A percentile compares a stretch with the other conserved stretches of the same genome.
Evolutionary conservation across 768 basidiomycete species (phyloP).

Genomic region (Lactarius deliciosus): DNA sequence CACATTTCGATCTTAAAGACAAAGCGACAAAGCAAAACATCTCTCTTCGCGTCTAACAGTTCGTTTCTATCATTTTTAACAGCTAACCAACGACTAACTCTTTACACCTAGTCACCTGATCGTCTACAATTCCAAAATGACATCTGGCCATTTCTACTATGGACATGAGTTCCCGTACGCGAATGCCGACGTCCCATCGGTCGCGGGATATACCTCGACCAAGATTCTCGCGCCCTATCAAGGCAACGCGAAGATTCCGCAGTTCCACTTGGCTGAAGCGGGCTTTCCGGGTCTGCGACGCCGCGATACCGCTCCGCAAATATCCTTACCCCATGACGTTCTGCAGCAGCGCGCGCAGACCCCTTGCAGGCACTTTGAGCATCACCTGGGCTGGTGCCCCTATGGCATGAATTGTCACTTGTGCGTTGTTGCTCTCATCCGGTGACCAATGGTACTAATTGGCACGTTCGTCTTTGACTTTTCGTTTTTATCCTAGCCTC

Average conservation of each 20-base stretch:
- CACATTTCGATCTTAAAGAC: not conserved
- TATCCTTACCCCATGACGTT: conserved; percentile 4
- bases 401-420: conserved; percentile 19
- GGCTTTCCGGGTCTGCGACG: not conserved
- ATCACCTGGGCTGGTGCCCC: conserved; percentile 24
- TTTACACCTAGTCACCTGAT: not conserved
- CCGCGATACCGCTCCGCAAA: not conserved
- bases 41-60: conserved; percentile 6
- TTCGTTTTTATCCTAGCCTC: not conserved
- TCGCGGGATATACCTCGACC: not conserved
- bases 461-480: not conserved
- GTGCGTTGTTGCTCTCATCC: not conserved
- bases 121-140: not conserved
- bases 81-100: not conserved
- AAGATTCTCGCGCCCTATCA: not conserved
- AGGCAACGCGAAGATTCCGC: not conserved
- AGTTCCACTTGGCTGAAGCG: not conserved
- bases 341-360: conserved; percentile 16
- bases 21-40: too few relatives aligned
- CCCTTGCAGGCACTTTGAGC: conserved; percentile 19
- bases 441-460: not conserved
- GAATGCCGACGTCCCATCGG: not conserved
- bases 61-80: not conserved
- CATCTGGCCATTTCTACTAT: not conserved
- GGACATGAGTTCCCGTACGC: not conserved